Evolutionary conservation across 2,329 filamentous ascomycete genomes (phyloP).

Genomic region (Talaromyces sp.): DNA sequence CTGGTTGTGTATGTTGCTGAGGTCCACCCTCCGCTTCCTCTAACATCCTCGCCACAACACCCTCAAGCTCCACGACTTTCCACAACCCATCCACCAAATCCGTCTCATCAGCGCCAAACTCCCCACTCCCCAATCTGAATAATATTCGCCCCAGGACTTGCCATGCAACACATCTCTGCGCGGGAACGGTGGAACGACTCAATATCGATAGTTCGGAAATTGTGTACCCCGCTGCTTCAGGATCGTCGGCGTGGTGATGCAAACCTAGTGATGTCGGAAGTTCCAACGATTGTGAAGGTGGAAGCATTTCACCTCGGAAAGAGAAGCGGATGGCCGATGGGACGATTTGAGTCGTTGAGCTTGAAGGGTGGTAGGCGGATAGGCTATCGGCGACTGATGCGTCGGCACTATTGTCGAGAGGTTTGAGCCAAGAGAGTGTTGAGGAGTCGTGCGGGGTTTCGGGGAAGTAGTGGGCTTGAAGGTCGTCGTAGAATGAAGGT

Average conservation of each 20-base stretch:
- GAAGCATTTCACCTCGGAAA: conserved; percentile 75
- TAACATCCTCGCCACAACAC: conserved; percentile 71
- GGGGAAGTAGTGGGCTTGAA: conserved; percentile 93
- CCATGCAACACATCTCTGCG: conserved; percentile 86
- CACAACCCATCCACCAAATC: conserved; percentile 76
- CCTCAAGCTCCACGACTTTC: conserved; percentile 71
- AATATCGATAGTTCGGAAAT: conserved; percentile 79
- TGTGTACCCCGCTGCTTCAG: conserved; percentile 92
- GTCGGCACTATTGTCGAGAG: conserved; percentile 61
- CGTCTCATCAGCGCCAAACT: conserved; percentile 60
- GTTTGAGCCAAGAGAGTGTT: conserved; percentile 86
- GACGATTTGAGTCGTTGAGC: conserved; percentile 61
- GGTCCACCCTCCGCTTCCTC: conserved; percentile 65
- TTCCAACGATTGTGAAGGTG: conserved; percentile 68
- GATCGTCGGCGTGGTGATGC: conserved; percentile 90
- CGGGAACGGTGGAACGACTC: conserved; percentile 74
- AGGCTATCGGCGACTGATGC: conserved; percentile 47
- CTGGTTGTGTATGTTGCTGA: background rate
- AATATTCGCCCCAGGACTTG: conserved; percentile 84
- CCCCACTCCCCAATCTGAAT: conserved; percentile 74
- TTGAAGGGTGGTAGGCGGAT: conserved; percentile 77
- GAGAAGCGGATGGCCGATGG: conserved; percentile 81
- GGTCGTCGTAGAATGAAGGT: conserved; percentile 74
- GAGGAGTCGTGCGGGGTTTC: conserved; percentile 78
- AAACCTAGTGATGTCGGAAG: conserved; percentile 77